Evolutionary conservation across 2,329 filamentous ascomycete species (phyloP).

Genomic region (Lasiodiplodia theobromae): DNA sequence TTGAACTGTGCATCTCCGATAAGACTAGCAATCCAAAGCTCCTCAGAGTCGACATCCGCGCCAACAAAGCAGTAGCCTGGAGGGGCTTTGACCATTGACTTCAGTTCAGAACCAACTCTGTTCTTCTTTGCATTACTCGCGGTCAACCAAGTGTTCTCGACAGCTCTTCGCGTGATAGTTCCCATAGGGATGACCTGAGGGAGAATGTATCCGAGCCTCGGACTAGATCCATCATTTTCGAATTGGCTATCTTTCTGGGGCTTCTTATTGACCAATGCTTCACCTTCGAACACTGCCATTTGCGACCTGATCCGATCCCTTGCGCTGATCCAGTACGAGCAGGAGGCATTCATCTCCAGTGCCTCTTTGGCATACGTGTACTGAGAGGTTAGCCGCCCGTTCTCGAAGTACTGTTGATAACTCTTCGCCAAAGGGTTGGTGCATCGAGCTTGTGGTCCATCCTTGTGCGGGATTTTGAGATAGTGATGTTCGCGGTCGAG

Average conservation of each 20-base stretch:
- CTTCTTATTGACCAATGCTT: slow-evolving; percentile 48
- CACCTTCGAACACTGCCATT: slow-evolving; percentile 86
- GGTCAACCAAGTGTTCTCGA: slow-evolving; percentile 98
- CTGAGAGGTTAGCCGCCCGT: slow-evolving; percentile 84
- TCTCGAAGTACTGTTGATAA: slow-evolving; percentile 90
- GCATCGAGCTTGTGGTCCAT: slow-evolving; percentile 85
- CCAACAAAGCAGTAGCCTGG: slow-evolving; percentile 93
- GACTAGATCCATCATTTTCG: slow-evolving; percentile 34
- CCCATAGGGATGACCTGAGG: slow-evolving; percentile 98
- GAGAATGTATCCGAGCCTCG: slow-evolving; percentile 79
- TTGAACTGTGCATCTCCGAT: slow-evolving; percentile 95
- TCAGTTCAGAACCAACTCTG: slow-evolving; percentile 93
- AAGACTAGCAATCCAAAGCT: slow-evolving; percentile 96
- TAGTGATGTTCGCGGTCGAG: slow-evolving; percentile 73
- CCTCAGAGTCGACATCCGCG: slow-evolving; percentile 95
- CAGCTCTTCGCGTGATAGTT: slow-evolving; percentile 90
- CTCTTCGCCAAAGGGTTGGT: slow-evolving; percentile 88
- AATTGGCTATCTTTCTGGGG: slow-evolving; percentile 35
- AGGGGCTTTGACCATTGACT: slow-evolving; percentile 94
- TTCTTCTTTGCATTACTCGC: slow-evolving; percentile 97
- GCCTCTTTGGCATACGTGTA: slow-evolving; percentile 92
- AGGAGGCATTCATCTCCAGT: slow-evolving; percentile 97
- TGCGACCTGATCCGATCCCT: slow-evolving; percentile 93
- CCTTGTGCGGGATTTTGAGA: slow-evolving; percentile 96
- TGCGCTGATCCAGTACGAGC: slow-evolving; percentile 98